A percentile compares a stretch with the other conserved stretches of the same genome.
Conservation (phyloP, 768 basidiomycete species). For the Tremella yokohamensis region DNA sequence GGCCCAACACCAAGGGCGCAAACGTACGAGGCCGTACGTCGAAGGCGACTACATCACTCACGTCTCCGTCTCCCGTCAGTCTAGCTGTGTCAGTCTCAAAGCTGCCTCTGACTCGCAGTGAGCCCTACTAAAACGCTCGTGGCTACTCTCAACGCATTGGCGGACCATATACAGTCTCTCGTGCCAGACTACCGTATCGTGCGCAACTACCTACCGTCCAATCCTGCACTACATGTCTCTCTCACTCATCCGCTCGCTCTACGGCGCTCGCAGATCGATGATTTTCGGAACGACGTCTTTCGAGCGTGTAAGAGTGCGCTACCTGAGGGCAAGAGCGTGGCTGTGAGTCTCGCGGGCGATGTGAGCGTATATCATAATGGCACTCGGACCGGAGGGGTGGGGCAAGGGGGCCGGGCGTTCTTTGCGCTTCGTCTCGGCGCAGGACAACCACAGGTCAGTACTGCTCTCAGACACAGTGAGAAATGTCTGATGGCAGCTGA, state of each 20-base stretch:
- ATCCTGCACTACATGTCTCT: constrained; percentile 70
- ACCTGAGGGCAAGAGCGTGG: constrained; percentile 17
- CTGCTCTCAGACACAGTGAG: constrained; percentile 8
- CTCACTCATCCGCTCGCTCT: constrained; percentile 77
- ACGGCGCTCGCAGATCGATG: constrained; percentile 63
- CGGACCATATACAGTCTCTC: constrained; percentile 53
- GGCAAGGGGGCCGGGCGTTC: constrained; percentile 60
- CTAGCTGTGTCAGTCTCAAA: not conserved
- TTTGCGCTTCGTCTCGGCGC: constrained; percentile 77
- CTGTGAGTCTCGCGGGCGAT: constrained; percentile 65
- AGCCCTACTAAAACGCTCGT: constrained; percentile 53
- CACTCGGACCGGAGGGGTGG: constrained; percentile 50
- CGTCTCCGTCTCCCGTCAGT: constrained; percentile 65
- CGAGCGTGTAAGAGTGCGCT: not conserved
- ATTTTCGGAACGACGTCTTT: constrained; percentile 24
- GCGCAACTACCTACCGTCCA: not conserved
- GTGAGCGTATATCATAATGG: constrained; percentile 61
- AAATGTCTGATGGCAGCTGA: constrained; percentile 56
- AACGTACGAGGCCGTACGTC: constrained; percentile 69
- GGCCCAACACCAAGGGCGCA: constrained; percentile 75
- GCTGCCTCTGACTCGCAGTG: constrained; percentile 17
- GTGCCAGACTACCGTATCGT: too few relatives aligned
- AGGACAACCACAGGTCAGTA: constrained; percentile 69
- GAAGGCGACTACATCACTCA: constrained; percentile 82
- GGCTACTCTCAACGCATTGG: constrained; percentile 55